Percentiles rank a stretch among this genome's conserved stretches.
Evolutionary conservation across 129 eudicot genomes (phyloP).

Genomic region (Ambrosia artemisiifolia): DNA sequence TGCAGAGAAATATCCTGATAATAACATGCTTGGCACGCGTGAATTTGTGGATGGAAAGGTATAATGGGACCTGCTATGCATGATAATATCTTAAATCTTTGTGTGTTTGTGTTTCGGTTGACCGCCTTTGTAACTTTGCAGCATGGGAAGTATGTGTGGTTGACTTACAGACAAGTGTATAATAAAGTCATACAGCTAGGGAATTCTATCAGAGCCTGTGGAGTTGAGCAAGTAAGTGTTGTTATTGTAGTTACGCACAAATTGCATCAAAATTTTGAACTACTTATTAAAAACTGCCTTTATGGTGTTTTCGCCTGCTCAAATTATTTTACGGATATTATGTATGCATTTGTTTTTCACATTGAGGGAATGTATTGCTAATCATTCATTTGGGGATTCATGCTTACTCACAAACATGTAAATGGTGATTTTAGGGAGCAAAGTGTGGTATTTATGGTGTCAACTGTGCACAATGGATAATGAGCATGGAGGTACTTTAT

Average conservation of each 20-base stretch:
- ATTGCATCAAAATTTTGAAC: background rate
- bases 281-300: no score
- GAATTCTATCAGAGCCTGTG: constrained; percentile 76
- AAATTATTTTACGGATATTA: no score
- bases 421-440: constrained; percentile 61
- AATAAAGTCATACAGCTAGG: constrained; percentile 64
- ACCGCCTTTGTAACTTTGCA: constrained; percentile 28
- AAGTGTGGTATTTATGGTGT: constrained; percentile 88
- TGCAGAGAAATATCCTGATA: constrained; percentile 78
- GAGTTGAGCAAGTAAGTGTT: constrained; percentile 58
- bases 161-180: constrained; percentile 79
- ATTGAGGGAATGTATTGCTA: no score
- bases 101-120: background rate
- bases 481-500: constrained; percentile 84
- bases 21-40: constrained; percentile 93
- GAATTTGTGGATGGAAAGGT: constrained; percentile 84
- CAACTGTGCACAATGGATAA: constrained; percentile 83
- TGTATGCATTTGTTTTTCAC: no score
- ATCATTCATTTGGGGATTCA: no score
- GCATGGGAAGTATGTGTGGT: constrained; percentile 83
- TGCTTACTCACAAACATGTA: constrained; percentile 12
- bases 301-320: no score
- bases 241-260: background rate
- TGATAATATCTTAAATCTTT: background rate
- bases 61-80: constrained; percentile 8